A percentile compares a stretch with the other conserved stretches of the same genome.
These are phyloP conservation scores for Entomortierella parvispora DNA, from an alignment of 192 early-diverging fungal genomes.

Conservation along the genomic window DNA sequence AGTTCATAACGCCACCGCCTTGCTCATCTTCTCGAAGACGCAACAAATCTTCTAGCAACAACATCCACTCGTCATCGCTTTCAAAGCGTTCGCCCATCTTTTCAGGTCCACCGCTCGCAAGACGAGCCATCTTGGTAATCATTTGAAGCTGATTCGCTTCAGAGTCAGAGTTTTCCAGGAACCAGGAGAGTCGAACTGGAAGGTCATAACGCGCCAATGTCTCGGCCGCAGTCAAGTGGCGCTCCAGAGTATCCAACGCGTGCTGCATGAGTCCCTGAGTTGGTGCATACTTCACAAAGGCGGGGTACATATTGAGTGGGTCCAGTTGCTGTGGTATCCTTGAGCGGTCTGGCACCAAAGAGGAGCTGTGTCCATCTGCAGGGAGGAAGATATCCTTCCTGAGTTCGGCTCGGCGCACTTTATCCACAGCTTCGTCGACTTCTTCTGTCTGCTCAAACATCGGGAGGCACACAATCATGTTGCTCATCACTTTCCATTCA, in stretches of 20 bases:
- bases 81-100: slow-evolving; percentile 63
- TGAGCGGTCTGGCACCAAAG: neutral
- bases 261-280: slow-evolving; percentile 53
- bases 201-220: slow-evolving; percentile 68
- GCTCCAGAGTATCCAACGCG: slow-evolving; percentile 65
- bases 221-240: slow-evolving; percentile 69
- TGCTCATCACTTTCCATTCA: slow-evolving; percentile 55
- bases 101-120: slow-evolving; percentile 60
- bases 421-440: slow-evolving; percentile 38
- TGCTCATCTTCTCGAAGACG: slow-evolving; percentile 58
- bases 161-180: slow-evolving; percentile 60
- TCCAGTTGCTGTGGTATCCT: slow-evolving; percentile 42
- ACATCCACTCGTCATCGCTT: slow-evolving; percentile 73
- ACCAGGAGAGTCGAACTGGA: slow-evolving; percentile 67
- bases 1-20: slow-evolving; percentile 61
- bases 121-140: slow-evolving; percentile 65
- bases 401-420: slow-evolving; percentile 21
- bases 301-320: slow-evolving; percentile 48
- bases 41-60: slow-evolving; percentile 72
- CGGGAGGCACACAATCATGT: slow-evolving; percentile 66
- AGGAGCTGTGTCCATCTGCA: neutral
- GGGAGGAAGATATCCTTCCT: slow-evolving; percentile 37
- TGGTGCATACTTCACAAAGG: slow-evolving; percentile 49
- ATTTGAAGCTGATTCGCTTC: slow-evolving; percentile 65
- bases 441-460: slow-evolving; percentile 57